A percentile compares a stretch with the other conserved stretches of the same genome.
These are phyloP conservation scores for Coleophoma eucalyptorum DNA, from an alignment of 2,329 filamentous ascomycete genomes.

Conservation along the genomic window DNA sequence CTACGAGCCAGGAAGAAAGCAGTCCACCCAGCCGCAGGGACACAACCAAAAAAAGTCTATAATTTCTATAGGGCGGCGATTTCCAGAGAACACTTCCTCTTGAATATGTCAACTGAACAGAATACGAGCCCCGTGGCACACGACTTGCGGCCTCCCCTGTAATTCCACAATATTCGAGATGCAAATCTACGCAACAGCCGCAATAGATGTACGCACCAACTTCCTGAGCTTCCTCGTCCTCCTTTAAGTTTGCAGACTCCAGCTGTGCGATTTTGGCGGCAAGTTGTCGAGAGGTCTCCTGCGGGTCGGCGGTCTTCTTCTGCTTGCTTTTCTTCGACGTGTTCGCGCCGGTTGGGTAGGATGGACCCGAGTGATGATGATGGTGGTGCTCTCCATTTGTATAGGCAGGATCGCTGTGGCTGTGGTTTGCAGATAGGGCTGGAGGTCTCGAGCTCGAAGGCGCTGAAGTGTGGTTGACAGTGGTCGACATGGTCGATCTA, in stretches of 20 bases:
- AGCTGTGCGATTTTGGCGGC: conserved; percentile 93
- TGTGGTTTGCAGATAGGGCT: conserved; percentile 20
- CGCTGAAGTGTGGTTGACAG: conserved; percentile 31
- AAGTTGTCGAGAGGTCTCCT: conserved; percentile 86
- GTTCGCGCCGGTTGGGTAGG: conserved; percentile 42
- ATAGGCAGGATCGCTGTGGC: conserved; percentile 22
- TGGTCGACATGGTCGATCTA: conserved; percentile 24
- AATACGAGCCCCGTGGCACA: background rate
- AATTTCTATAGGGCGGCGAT: no score
- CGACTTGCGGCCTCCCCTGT: background rate
- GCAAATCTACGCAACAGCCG: background rate
- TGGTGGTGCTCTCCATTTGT: conserved; percentile 31
- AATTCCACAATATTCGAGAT: background rate
- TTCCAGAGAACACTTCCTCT: background rate
- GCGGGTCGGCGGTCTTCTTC: conserved; percentile 81
- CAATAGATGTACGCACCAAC: conserved; percentile 64
- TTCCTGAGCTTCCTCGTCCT: conserved; percentile 83
- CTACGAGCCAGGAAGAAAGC: no score
- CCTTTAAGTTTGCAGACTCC: conserved; percentile 89
- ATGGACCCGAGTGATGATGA: conserved; percentile 35
- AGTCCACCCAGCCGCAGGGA: no score
- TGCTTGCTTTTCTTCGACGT: conserved; percentile 74
- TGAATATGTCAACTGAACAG: background rate
- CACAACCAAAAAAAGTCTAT: no score
- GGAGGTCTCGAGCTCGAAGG: conserved; percentile 24